Base-by-base conservation (phyloP, 345 rosid genomes). In the Combretum micranthum region DNA sequence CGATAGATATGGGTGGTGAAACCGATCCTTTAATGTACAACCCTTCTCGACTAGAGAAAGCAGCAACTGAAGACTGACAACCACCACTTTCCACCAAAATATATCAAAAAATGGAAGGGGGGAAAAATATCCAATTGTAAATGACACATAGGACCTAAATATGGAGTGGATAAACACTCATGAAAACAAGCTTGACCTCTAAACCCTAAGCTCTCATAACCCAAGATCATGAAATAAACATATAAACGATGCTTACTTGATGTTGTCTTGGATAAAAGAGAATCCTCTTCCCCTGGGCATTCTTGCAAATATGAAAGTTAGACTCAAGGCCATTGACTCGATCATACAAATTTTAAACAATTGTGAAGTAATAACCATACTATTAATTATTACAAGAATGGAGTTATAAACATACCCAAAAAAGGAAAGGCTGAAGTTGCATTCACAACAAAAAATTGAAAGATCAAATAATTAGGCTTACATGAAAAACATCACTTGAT, bases 1-100 rank as follows among this genome's bases (percentile, higher is more conserved):
- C 95, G n/a, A n/a, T n/a, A 20, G 87, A 68, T 68, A 84, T 78
- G 23, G 98, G 82, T 14, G 96, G 96, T 45, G 90, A 77, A 58
- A 91, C 93, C 4, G 83, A 86, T 72, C 98, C 96, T 75, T 81
- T 81, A 50, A 79, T 68, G 77, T 88, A 88, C 56, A 85, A 70
- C 57, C 96, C 96, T 55, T 48, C 59, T 62, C 90, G 88, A 61
- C 92, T 88, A 59, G 77, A 72, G 70, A 86, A 86, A 42, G 73
- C 62, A 60, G 94, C 77, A 64, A 86, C 61, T 43, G 82, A 64
- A 74, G 90, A 75, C 83, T 86, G 96, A 63, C 98, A 91, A 55
- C 90, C 93, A 53, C 80, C 87, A 68, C 65, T 70, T 62, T 75
- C 70, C 71, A 91, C 84, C 52, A 72, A 71, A 65, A 90, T 87